Evolutionary conservation across 2,329 filamentous ascomycete species (phyloP).

Genomic region (Fusarium clavum): DNA sequence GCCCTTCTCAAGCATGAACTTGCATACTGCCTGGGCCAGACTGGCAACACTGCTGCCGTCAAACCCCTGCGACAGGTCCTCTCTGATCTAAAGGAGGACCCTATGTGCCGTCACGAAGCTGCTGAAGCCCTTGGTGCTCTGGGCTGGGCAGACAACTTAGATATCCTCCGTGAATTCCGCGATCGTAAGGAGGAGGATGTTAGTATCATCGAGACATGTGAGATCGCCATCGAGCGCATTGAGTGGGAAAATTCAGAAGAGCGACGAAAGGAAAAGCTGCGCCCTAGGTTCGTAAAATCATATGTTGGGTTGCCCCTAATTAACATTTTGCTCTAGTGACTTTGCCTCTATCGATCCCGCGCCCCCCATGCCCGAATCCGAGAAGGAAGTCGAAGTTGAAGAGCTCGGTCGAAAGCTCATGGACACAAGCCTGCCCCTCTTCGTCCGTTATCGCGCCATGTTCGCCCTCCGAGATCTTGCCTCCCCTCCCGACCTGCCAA

Average conservation of each 20-base stretch:
- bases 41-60: conserved; percentile 79
- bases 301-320: conserved; percentile 37
- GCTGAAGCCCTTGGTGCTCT: conserved; percentile 94
- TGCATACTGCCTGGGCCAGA: conserved; percentile 96
- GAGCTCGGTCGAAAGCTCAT: conserved; percentile 82
- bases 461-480: conserved; percentile 95
- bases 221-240: conserved; percentile 94
- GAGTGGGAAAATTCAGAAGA: conserved; percentile 88
- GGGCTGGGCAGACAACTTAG: conserved; percentile 78
- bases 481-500: conserved; percentile 90
- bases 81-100: conserved; percentile 82
- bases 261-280: conserved; percentile 79
- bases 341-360: conserved; percentile 97
- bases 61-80: conserved; percentile 79
- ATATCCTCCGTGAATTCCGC: conserved; percentile 77
- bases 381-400: conserved; percentile 77
- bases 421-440: conserved; percentile 82
- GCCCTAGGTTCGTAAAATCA: conserved; percentile 73
- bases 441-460: conserved; percentile 97
- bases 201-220: conserved; percentile 93
- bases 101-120: conserved; percentile 96
- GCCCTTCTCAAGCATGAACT: conserved; percentile 96
- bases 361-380: conserved; percentile 82
- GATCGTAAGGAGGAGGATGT: conserved; percentile 81
- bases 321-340: conserved; percentile 69